These are phyloP conservation scores for Pseudocercospora pini-densiflorae DNA, from an alignment of 2,329 filamentous ascomycete genomes.

Conservation along the genomic window DNA sequence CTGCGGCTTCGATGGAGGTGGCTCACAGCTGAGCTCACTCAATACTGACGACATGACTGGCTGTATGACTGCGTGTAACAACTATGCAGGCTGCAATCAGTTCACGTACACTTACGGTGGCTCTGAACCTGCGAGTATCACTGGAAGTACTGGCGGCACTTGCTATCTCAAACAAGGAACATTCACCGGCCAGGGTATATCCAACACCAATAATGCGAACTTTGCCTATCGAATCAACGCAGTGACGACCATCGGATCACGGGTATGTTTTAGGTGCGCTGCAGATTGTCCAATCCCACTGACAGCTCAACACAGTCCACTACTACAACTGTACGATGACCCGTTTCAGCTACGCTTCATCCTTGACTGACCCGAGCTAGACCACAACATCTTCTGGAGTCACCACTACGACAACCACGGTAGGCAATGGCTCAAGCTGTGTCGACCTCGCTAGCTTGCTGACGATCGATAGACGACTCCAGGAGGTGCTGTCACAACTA, in stretches of 20 bases:
- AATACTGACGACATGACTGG: constrained; percentile 5
- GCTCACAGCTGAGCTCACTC: not conserved
- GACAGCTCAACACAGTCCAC: not conserved
- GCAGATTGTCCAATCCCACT: not conserved
- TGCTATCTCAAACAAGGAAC: constrained; percentile 3
- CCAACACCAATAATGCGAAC: not conserved
- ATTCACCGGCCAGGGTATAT: not conserved
- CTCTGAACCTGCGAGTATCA: not conserved
- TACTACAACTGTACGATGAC: not conserved
- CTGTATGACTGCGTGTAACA: constrained; percentile 9
- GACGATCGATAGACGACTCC: not conserved
- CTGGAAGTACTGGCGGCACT: not conserved
- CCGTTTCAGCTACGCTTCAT: not conserved
- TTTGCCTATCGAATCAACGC: constrained; percentile 9
- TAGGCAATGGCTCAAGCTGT: too few species aligned
- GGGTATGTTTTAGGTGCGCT: not conserved
- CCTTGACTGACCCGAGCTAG: not conserved
- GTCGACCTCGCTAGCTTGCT: not conserved
- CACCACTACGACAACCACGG: not conserved
- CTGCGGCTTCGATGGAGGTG: constrained; percentile 1
- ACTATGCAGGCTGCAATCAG: not conserved
- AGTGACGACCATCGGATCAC: not conserved
- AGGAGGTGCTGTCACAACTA: too few species aligned
- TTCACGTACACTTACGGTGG: constrained; percentile 6
- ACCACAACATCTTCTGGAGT: not conserved